Evolutionary conservation across 2,329 filamentous ascomycete species (phyloP), one percentile per base, ranked within the genome.

Genomic region (Metarhizium album): DNA sequence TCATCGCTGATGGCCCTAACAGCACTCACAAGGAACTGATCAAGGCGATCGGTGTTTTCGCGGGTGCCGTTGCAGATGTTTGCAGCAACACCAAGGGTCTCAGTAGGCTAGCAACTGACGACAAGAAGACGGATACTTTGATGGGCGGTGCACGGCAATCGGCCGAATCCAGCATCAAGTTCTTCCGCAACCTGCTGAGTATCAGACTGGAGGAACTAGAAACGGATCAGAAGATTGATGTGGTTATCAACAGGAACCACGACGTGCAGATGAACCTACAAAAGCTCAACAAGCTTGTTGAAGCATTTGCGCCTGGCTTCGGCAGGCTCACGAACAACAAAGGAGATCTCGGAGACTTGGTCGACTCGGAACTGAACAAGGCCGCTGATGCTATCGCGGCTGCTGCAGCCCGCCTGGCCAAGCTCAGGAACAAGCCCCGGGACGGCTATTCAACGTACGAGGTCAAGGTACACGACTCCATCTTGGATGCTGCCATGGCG

Each of bases 361-460:
- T 98, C 23, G 93, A 97, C 67, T 78, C 80, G 52, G 93, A 98
- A 68, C 77, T 98, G 62, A 87, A 77, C 69, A 96, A 95, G 70
- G 93, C 93, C 4, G 93, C 93, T 2, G 88, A 95, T 63, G 93
- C 93, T 51, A 97, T 98, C 60, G 89, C 91, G 7, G 91, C 90
- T 11, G 93, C 93, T 0, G 87, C 89, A 0, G 87, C 89, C 51
- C 86, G 93, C 48, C 79, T 98, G 23, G 86, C 86, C 54, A 96
- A 94, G 70, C 77, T 98, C 57, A 90, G 84, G 78, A 96, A 90
- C 72, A 97, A 97, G 76, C 89, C 90, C n/a, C 83, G 89, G 50
- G 93, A 97, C 59, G 86, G 87, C 13, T 97, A 91, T 74, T 90
- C 89, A 6, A 96, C 91, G 0, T 97, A 97, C 69, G 91, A 97